Percentiles rank a stretch among this genome's conserved stretches.
Evolutionary conservation across 495 filamentous ascomycete genomes (phyloP).

Genomic region (Polyplosphaeria fusca): DNA sequence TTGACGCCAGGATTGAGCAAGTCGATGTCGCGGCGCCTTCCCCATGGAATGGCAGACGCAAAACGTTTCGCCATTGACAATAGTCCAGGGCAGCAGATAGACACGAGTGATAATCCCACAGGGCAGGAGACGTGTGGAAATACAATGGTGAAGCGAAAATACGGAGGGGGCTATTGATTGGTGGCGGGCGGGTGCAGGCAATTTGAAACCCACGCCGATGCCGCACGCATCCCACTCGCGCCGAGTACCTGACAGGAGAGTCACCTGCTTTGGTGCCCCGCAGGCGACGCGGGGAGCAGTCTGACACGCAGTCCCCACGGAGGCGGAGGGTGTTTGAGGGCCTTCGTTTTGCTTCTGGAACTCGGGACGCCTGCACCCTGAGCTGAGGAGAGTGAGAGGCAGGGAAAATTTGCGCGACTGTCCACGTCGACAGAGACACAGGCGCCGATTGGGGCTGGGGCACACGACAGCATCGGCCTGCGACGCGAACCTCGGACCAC

Average conservation of each 20-base stretch:
- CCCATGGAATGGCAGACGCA: no score
- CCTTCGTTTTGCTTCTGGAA: slow-evolving; percentile 13
- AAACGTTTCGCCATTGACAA: not conserved
- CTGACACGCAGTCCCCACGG: slow-evolving; percentile 9
- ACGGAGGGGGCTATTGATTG: not conserved
- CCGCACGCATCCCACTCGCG: not conserved
- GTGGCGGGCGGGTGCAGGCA: not conserved
- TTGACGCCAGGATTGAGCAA: no score
- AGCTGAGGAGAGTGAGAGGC: no score
- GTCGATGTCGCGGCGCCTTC: no score
- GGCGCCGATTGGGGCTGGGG: no score
- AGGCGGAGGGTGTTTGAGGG: not conserved
- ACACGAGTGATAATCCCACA: not conserved
- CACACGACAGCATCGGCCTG: no score
- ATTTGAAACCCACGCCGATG: not conserved
- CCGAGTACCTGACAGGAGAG: not conserved
- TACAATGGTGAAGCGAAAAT: slow-evolving; percentile 3
- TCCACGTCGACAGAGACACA: not conserved
- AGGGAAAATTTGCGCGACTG: not conserved
- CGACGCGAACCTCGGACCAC: no score
- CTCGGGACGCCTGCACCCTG: not conserved
- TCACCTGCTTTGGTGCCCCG: slow-evolving; percentile 15
- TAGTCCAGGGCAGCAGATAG: not conserved
- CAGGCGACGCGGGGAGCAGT: slow-evolving; percentile 8
- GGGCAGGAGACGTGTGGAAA: not conserved